Conservation (phyloP, 192 early-diverging fungal genomes). For the Coemansia sp. region DNA sequence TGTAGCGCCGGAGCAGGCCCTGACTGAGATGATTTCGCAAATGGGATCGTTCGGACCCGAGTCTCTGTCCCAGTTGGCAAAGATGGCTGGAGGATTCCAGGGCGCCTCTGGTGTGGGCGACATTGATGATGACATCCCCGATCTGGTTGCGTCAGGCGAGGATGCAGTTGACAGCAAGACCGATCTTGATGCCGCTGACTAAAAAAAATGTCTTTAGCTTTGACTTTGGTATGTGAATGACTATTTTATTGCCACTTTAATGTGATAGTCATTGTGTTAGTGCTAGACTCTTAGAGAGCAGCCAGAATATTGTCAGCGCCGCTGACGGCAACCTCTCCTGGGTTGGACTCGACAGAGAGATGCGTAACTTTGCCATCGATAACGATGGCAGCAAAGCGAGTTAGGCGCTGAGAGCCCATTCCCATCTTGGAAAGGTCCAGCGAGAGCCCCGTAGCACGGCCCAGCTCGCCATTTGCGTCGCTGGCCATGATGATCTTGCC, state of each 20-base stretch:
- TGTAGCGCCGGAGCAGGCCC: constrained; percentile 42
- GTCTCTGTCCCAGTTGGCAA: constrained; percentile 83
- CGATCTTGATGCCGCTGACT: constrained; percentile 53
- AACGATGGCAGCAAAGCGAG: constrained; percentile 69
- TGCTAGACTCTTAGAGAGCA: constrained; percentile 45
- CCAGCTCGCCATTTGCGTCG: constrained; percentile 72
- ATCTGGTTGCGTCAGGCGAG: constrained; percentile 80
- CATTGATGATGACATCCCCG: constrained; percentile 93
- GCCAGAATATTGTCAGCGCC: constrained; percentile 60
- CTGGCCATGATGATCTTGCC: constrained; percentile 64
- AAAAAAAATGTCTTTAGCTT: not conserved
- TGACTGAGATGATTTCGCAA: constrained; percentile 50
- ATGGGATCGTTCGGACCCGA: constrained; percentile 80
- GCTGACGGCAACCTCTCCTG: constrained; percentile 57
- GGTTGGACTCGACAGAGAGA: constrained; percentile 62
- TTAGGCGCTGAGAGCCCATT: constrained; percentile 64
- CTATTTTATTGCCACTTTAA: too few species aligned
- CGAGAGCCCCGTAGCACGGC: constrained; percentile 65
- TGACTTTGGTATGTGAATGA: not conserved
- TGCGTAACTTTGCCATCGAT: constrained; percentile 71
- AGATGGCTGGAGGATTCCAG: constrained; percentile 87
- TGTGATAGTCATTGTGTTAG: not conserved
- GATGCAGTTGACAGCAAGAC: constrained; percentile 57
- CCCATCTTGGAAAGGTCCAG: constrained; percentile 62
- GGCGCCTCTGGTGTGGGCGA: constrained; percentile 58